phyloP scores from a whole-genome alignment of 2,329 filamentous ascomycete genomes.

The Fusarium sp. region DNA sequence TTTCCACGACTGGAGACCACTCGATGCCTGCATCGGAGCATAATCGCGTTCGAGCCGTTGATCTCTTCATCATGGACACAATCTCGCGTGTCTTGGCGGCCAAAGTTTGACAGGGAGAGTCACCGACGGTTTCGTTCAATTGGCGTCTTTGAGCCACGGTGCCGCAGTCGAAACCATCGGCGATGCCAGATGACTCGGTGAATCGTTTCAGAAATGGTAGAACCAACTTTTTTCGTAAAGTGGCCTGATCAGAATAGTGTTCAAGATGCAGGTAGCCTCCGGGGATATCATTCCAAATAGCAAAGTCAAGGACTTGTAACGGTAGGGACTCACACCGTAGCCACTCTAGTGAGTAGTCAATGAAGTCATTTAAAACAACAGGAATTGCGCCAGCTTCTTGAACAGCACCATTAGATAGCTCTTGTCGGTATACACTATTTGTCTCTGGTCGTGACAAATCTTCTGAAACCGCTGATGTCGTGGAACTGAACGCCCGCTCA shows the following conservation, averaged over 20 bases:
- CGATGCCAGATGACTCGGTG: no score
- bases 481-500: not conserved
- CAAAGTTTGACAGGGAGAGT: not conserved
- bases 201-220: not conserved
- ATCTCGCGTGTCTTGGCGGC: not conserved
- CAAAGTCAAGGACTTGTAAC: not conserved
- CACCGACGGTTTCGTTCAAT: rapidly evolving
- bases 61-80: not conserved
- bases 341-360: not conserved
- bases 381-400: not conserved
- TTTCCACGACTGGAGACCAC: not conserved
- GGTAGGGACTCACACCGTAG: not conserved
- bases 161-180: not conserved
- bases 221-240: not conserved
- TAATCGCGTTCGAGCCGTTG: not conserved
- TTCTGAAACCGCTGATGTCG: not conserved
- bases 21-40: not conserved
- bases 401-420: rapidly evolving
- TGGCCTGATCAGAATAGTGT: not conserved
- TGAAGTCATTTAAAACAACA: not conserved
- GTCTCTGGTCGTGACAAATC: not conserved
- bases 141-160: not conserved
- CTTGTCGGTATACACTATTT: not conserved
- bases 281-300: no score
- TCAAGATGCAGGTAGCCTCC: no score